Evolutionary conservation across 345 rosid species (phyloP).

Genomic region (Erodium maritimum): DNA sequence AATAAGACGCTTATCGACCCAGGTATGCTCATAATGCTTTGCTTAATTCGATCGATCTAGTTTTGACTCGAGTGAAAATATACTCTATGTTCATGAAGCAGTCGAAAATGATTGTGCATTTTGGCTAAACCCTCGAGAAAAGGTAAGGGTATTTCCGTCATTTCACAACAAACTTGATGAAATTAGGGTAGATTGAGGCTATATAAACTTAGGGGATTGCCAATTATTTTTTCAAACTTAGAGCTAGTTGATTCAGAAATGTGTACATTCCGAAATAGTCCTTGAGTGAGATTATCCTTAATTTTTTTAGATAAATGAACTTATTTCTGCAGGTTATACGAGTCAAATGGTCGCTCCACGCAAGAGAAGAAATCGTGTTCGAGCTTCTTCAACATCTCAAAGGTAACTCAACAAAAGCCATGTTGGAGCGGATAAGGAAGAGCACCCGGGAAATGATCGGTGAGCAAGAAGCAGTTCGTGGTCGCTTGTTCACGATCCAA

Average conservation of each 20-base stretch:
- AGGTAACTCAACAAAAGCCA: slow-evolving; percentile 28
- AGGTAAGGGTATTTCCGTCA: too few relatives aligned
- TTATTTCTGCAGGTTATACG: slow-evolving; percentile 35
- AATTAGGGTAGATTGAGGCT: too few relatives aligned
- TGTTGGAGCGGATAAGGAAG: slow-evolving; percentile 33
- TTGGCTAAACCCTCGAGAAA: too few relatives aligned
- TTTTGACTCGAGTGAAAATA: not conserved
- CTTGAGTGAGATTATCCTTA: too few relatives aligned
- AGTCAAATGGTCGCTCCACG: slow-evolving; percentile 66
- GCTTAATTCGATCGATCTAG: not conserved
- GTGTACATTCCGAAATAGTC: too few relatives aligned
- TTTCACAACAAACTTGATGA: too few relatives aligned
- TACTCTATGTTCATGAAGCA: too few relatives aligned
- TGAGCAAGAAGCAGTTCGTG: slow-evolving; percentile 54
- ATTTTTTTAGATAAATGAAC: too few relatives aligned
- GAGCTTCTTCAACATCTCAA: slow-evolving; percentile 51
- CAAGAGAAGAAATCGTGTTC: slow-evolving; percentile 52
- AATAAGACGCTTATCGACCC: slow-evolving; percentile 48
- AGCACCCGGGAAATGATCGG: slow-evolving; percentile 47
- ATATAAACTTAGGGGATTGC: too few relatives aligned
- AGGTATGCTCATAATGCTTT: slow-evolving; percentile 20
- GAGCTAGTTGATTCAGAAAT: too few relatives aligned
- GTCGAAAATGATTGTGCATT: too few relatives aligned
- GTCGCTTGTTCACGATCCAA: slow-evolving; percentile 49
- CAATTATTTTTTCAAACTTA: too few relatives aligned